Base-by-base conservation (phyloP, 106 monocot species). In the Amphibolis antarctica region DNA sequence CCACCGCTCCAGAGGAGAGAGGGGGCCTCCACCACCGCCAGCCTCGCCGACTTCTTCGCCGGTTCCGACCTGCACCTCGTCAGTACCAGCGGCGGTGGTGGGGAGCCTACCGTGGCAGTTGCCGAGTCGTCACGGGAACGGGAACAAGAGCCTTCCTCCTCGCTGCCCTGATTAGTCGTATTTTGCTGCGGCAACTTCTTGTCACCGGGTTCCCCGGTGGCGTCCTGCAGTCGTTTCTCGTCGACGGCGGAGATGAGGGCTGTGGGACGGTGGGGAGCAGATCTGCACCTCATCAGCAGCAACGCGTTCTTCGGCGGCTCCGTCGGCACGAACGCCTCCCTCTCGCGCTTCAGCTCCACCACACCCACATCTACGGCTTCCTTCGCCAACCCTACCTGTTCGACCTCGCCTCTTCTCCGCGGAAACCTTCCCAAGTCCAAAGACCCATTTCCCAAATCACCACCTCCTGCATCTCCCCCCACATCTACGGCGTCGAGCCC, bases 301-400 rank as follows among this genome's bases (percentile, higher is more conserved):
- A 93, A 71, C 10, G 88, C 93, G 80, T 93, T 93, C 74, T 77
- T 93, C 24, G 93, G 93, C 29, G 88, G 93, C 46, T 76, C 47
- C 3, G 79, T 42, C 4, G 79, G 67, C 17, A 72, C 78, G 42
- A 80, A 80, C 21, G 29, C 72, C 28, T 42, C 69, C n/a, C 28
- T 65, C 58, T 83, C 72, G n/a, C n/a, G n/a, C n/a, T n/a, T n/a
- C n/a, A n/a, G n/a, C 36, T 4, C 36, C 36, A 36, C 36, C 2
- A 36, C 36, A 4, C 7, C 36, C 4, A 36, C 36, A 36, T 36
- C 36, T 36, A 4, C n/a, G n/a, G n/a, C 36, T 7, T 36, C 7
- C 36, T 36, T 36, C 7, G 7, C 36, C 36, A 36, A 2, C 36
- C 7, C 36, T 36, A 2, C 36, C 7, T 36, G 4, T 7, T 7